Conservation (phyloP, 768 basidiomycete genomes). For the Hortiboletus campestris region DNA sequence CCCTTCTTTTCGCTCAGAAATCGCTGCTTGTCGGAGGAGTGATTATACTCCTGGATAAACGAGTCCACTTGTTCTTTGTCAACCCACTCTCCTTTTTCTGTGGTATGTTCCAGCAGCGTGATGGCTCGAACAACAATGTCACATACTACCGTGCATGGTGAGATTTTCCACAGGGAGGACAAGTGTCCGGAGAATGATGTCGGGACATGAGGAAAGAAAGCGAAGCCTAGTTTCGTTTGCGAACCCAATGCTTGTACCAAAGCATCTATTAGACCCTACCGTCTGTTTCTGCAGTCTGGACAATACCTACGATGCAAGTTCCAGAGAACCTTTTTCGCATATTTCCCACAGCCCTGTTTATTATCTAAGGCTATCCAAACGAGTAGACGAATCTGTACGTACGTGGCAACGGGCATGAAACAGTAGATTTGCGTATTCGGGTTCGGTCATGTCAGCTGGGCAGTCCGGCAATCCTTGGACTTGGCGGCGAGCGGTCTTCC, state of each 20-base stretch:
- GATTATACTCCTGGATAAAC: background rate
- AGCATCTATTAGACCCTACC: background rate
- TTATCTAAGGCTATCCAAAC: background rate
- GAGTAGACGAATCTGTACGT: background rate
- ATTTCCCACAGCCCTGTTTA: constrained; percentile 7
- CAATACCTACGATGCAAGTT: constrained; percentile 9
- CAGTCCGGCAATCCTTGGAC: constrained; percentile 36
- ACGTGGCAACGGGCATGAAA: constrained; percentile 29
- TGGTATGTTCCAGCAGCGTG: background rate
- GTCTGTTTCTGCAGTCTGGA: background rate
- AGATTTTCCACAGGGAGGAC: background rate
- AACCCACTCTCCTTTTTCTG: background rate
- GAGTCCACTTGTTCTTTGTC: background rate
- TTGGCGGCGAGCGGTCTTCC: constrained; percentile 28
- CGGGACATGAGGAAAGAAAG: background rate
- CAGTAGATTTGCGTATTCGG: constrained; percentile 42
- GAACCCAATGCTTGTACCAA: background rate
- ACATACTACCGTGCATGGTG: background rate
- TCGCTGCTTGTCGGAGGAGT: background rate
- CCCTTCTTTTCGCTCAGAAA: background rate
- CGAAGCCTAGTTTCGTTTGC: background rate
- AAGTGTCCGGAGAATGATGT: background rate
- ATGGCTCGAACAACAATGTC: background rate
- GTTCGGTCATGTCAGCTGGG: constrained; percentile 29
- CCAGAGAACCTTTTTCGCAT: constrained; percentile 7